These are phyloP conservation scores for Xylariaceae sp. DNA, from an alignment of 2,329 filamentous ascomycete genomes.

Conservation along the genomic window DNA sequence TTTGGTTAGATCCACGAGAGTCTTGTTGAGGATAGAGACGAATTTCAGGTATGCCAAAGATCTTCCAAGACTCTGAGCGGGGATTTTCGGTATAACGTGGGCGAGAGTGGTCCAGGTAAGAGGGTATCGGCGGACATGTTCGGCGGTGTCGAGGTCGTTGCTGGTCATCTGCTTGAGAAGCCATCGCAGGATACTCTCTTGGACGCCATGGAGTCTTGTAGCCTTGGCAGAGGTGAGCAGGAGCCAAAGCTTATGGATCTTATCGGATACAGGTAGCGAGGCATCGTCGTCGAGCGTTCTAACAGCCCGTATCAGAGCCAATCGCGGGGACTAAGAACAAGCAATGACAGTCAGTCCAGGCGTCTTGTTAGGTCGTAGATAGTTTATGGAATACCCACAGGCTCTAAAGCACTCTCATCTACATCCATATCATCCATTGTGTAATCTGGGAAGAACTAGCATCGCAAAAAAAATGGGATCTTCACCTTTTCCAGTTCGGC, in stretches of 20 bases:
- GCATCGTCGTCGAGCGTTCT: slow-evolving; percentile 53
- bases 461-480: slow-evolving; percentile 18
- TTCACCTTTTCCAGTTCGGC: slow-evolving; percentile 1
- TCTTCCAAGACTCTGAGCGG: slow-evolving; percentile 64
- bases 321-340: slow-evolving; percentile 24
- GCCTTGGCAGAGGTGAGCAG: slow-evolving; percentile 41
- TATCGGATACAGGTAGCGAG: slow-evolving; percentile 41
- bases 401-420: slow-evolving; percentile 14
- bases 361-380: not conserved
- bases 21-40: slow-evolving; percentile 60
- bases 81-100: slow-evolving; percentile 60
- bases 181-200: slow-evolving; percentile 58
- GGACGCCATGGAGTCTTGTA: slow-evolving; percentile 47
- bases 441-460: slow-evolving; percentile 13
- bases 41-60: slow-evolving; percentile 69
- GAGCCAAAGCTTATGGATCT: slow-evolving; percentile 47
- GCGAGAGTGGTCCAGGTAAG: slow-evolving; percentile 59
- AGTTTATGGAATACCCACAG: slow-evolving; percentile 11
- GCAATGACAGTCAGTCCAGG: not conserved
- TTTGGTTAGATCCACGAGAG: slow-evolving; percentile 54
- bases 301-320: slow-evolving; percentile 48
- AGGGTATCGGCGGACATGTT: slow-evolving; percentile 52
- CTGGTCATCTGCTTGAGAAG: slow-evolving; percentile 60
- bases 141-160: slow-evolving; percentile 40
- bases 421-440: slow-evolving; percentile 26